Evolutionary conservation across 371 early-diverging fungal genomes (phyloP).

Genomic region (Mortierella sp.): DNA sequence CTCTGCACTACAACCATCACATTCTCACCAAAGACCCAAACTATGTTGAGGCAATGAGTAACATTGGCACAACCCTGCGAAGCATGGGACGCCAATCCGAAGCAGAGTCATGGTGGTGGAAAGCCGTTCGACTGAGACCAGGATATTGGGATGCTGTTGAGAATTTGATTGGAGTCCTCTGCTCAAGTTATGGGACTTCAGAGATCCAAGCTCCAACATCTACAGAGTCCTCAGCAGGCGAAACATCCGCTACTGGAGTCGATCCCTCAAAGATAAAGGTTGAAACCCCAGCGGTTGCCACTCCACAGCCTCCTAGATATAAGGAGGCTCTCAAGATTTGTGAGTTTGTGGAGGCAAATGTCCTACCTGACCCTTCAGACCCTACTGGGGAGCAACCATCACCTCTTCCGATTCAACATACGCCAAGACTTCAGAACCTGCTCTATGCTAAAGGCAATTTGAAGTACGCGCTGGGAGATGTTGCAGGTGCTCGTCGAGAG

Average conservation of each 20-base stretch:
- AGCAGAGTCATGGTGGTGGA: conserved; percentile 91
- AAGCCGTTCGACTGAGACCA: conserved; percentile 85
- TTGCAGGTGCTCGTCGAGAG: conserved; percentile 79
- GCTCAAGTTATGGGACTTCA: conserved; percentile 58
- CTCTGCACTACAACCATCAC: conserved; percentile 82
- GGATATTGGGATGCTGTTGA: conserved; percentile 95
- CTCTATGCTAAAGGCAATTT: conserved; percentile 90
- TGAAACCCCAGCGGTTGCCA: conserved; percentile 12
- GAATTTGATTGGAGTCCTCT: conserved; percentile 87
- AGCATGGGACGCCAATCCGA: conserved; percentile 79
- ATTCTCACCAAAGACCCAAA: conserved; percentile 85
- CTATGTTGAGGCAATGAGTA: conserved; percentile 94
- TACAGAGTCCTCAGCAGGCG: conserved; percentile 3
- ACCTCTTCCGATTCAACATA: conserved; percentile 64
- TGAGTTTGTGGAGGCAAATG: conserved; percentile 79
- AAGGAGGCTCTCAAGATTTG: conserved; percentile 86
- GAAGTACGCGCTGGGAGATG: conserved; percentile 80
- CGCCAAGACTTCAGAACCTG: conserved; percentile 79
- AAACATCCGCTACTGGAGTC: conserved; percentile 16
- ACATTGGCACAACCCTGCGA: conserved; percentile 90
- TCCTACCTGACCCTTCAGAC: conserved; percentile 58
- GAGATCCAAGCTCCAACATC: conserved; percentile 33
- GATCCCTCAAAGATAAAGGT: conserved; percentile 43
- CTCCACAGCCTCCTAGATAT: conserved; percentile 67
- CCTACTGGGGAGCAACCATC: conserved; percentile 50